Base-by-base conservation (phyloP, 805 yeast species). In the Metschnikowia similis region DNA sequence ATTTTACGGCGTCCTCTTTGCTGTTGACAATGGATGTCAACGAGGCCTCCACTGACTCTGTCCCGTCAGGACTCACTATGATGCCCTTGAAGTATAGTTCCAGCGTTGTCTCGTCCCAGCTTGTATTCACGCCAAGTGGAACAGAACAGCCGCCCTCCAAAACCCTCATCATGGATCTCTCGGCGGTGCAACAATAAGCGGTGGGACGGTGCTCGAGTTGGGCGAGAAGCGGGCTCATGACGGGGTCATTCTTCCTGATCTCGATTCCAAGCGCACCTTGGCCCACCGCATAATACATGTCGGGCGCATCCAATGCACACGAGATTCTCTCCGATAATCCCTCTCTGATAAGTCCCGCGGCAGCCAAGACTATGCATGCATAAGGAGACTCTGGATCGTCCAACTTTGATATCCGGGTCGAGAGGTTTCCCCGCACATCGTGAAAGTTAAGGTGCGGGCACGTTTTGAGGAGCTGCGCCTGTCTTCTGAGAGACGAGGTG, bases 111-210 rank as follows among this genome's bases (percentile, higher is more conserved):
- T 66, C 69, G 48, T 78, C 67, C 56, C 78, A 86, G 8, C 61
- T 56, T n/a, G 90, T 76, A 55, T 82, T 79, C 29, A 89, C 96
- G 47, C 99, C 99, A 56, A 94, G 87, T 6, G 99, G 99, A 14
- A 94, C 97, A 1, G 97, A 89, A 69, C 99, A 94, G 8, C 99
- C 99, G 53, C 98, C 99, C 71, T 94, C 98, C 52, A 94, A 77
- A 26, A 86, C 77, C 67, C 92, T 79, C 88, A 94, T 81, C 54
- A 94, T 71, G 6, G 92, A 75, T 60, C 99, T 79, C 69, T 94
- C 99, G 3, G 97, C 96, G 7, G 82, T 67, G 67, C 98, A 91
- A 58, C 95, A 78, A 52, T 83, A 69, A 1, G 90, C 79, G 3
- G 95, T 77, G 6, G 81, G 76, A 39, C 71, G 66, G 65, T 90